Evolutionary conservation across 768 basidiomycete species (phyloP).

Genomic region (Russula foetens): DNA sequence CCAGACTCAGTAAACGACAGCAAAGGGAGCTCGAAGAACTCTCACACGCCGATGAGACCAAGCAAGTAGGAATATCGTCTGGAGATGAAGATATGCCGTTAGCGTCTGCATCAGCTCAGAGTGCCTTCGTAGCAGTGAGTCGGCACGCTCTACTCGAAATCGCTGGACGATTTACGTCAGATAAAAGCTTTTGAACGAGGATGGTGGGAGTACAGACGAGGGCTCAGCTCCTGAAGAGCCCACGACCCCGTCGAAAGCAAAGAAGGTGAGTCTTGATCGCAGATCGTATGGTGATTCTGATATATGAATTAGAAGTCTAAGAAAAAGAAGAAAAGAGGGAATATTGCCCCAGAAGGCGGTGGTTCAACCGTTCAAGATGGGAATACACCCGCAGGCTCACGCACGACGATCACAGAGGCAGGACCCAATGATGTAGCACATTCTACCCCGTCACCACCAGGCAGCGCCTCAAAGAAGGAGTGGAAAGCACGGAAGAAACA

Average conservation of each 20-base stretch:
- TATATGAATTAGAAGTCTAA: constrained; percentile 24
- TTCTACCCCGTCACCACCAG: constrained; percentile 10
- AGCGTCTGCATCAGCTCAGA: background rate
- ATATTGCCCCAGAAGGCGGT: background rate
- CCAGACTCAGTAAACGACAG: constrained; percentile 76
- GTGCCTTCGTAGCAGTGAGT: constrained; percentile 20
- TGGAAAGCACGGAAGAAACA: constrained; percentile 53
- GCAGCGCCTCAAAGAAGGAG: constrained; percentile 33
- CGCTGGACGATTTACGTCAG: background rate
- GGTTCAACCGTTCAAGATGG: background rate
- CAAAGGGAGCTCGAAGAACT: constrained; percentile 82
- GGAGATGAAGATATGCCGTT: constrained; percentile 21
- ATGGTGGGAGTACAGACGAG: background rate
- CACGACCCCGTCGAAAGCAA: constrained; percentile 13
- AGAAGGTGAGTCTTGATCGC: constrained; percentile 12
- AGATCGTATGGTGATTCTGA: background rate
- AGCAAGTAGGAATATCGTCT: constrained; percentile 29
- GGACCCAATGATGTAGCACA: constrained; percentile 1
- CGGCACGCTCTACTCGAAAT: background rate
- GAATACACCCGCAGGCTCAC: constrained; percentile 1
- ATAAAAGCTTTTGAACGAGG: constrained; percentile 13
- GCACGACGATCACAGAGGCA: background rate
- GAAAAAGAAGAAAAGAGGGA: constrained; percentile 34
- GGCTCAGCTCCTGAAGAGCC: background rate
- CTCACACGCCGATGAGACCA: constrained; percentile 38